Base-by-base conservation (phyloP, 345 rosid genomes). In the Dipteronia dyeriana region DNA sequence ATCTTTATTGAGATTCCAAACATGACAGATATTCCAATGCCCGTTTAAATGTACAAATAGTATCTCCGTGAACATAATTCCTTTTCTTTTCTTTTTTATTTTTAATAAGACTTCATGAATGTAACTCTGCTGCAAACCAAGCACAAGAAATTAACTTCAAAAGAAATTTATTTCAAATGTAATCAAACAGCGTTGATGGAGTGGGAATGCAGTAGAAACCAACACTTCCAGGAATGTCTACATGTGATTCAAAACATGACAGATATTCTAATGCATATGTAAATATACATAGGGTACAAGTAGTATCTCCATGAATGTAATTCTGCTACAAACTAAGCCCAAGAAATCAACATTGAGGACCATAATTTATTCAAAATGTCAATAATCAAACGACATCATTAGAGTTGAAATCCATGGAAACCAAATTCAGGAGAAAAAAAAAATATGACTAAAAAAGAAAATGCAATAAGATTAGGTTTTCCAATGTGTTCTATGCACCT, bases 401-500 rank as follows among this genome's bases (percentile, higher is more conserved):
- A 8, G 61, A 51, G 31, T 20, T 13, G 68, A 45, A 9, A 19
- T 61, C 54, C 10, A 16, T 41, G 7, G 22, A 60, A 73, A 61
- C 38, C 57, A 73, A 61, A 13, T 39, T 61, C 76, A 61, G 49
- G 19, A 29, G 39, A 57, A 11, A 56, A 57, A 34, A 2, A 34
- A 34, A 4, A 34, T 34, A 57, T n/a, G 1, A 20, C 53, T 39
- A 57, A 64, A 64, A 25, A 64, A 16, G 9, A 9, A 31, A 13
- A 49, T 53, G 11, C 10, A 41, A 41, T 41, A 41, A 41, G 45
- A 9, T 41, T 7, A 41, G 45, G 2, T 41, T 8, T 7, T 9
- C 23, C 57, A 59, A 11, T 41, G 8, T 39, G 25, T 43, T 47
- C 39, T 49, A 77, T 13, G 17, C 86, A 91, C 99, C 96, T 95